Evolutionary conservation across 768 basidiomycete genomes (phyloP).

Genomic region (Pleurotus eryngii): DNA sequence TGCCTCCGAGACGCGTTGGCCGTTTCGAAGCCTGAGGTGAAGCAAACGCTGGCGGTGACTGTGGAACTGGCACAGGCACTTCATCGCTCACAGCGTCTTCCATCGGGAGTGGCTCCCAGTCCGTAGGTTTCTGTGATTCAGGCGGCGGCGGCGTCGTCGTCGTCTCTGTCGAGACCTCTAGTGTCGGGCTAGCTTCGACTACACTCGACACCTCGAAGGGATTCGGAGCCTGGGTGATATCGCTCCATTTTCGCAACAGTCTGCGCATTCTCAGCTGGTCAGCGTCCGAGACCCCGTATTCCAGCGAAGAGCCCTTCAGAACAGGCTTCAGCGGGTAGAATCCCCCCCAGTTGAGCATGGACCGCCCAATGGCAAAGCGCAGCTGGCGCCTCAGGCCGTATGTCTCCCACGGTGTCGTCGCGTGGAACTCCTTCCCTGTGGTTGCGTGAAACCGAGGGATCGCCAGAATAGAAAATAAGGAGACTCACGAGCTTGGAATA

Average conservation of each 20-base stretch:
- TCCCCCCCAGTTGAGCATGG: conserved; percentile 12
- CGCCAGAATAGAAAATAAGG: background rate
- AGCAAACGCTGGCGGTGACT: background rate
- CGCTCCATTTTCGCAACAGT: conserved; percentile 10
- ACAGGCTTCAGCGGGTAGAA: conserved; percentile 8
- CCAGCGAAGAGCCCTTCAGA: background rate
- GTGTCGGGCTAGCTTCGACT: background rate
- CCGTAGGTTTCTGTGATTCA: background rate
- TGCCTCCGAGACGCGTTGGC: background rate
- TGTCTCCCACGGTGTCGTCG: background rate
- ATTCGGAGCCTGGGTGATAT: conserved; percentile 3
- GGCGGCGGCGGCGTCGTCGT: background rate
- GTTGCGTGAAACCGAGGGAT: background rate
- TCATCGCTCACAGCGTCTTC: background rate
- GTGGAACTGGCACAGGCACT: background rate
- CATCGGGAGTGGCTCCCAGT: conserved; percentile 1
- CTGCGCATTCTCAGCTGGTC: conserved; percentile 7
- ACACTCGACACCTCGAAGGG: conserved; percentile 2
- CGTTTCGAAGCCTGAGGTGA: background rate
- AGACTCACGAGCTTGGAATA: conserved; percentile 10
- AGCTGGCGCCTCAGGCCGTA: background rate
- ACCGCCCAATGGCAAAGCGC: conserved; percentile 2
- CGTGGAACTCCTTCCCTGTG: background rate
- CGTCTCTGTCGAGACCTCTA: background rate
- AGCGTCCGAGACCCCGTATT: background rate